phyloP scores from a whole-genome alignment of 139 green algal genomes.

The Nannochloris sp. region DNA sequence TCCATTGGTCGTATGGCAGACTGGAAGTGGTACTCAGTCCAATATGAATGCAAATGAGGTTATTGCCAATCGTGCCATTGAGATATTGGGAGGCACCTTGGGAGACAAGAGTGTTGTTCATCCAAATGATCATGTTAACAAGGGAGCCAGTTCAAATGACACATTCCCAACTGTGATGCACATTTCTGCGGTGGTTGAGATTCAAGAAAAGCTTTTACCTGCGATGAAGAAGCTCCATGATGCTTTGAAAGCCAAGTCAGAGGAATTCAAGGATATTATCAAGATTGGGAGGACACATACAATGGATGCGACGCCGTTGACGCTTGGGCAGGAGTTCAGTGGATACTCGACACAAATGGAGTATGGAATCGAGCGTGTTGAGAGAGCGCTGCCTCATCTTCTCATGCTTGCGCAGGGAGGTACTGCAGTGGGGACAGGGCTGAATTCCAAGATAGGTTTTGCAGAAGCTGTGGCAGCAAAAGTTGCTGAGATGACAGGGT shows the following conservation, averaged over 20 bases:
- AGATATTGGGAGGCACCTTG: conserved; percentile 71
- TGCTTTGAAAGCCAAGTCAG: conserved; percentile 55
- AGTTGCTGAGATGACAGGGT: conserved; percentile 70
- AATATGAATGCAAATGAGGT: conserved; percentile 99
- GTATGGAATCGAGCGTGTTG: conserved; percentile 67
- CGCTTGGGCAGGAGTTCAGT: conserved; percentile 90
- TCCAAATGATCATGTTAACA: conserved; percentile 97
- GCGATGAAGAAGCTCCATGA: conserved; percentile 57
- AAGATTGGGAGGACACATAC: conserved; percentile 96
- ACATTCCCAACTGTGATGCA: conserved; percentile 96
- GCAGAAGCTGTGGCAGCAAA: conserved; percentile 58
- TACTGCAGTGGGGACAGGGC: conserved; percentile 92
- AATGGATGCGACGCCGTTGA: conserved; percentile 89
- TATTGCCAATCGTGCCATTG: conserved; percentile 75
- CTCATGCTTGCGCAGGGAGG: conserved; percentile 80
- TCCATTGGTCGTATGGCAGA: conserved; percentile 91
- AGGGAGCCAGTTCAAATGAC: conserved; percentile 90
- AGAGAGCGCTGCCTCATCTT: conserved; percentile 57
- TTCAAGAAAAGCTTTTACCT: conserved; percentile 60
- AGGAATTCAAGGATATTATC: conserved; percentile 78
- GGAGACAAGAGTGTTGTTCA: conserved; percentile 77
- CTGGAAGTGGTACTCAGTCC: conserved; percentile 83
- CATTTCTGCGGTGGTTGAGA: conserved; percentile 73
- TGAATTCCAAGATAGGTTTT: conserved; percentile 84
- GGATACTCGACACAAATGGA: conserved; percentile 81